Evolutionary conservation across 257 asterid genomes (phyloP).

Genomic region (Marsdenia floribunda): DNA sequence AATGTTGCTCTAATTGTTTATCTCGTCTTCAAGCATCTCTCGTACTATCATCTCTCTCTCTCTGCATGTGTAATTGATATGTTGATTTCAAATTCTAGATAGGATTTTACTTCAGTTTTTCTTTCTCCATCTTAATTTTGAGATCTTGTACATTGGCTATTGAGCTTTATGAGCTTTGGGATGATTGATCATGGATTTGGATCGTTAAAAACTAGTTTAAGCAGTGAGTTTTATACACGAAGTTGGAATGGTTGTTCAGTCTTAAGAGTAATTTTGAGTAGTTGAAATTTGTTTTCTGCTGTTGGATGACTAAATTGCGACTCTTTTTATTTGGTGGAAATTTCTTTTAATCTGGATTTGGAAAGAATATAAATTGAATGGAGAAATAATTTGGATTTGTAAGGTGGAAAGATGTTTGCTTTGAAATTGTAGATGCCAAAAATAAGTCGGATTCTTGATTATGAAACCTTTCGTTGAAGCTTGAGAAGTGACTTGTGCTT

Average conservation of each 20-base stretch:
- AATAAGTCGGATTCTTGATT: background rate
- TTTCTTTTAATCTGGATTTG: background rate
- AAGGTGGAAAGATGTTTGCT: background rate
- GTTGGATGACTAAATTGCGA: background rate
- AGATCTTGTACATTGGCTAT: background rate
- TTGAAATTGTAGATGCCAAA: background rate
- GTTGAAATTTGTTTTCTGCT: background rate
- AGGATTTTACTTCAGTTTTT: background rate
- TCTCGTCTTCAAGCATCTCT: constrained; percentile 87
- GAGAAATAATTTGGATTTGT: background rate
- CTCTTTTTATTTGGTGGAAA: background rate
- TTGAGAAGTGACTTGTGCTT: background rate
- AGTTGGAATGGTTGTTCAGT: background rate
- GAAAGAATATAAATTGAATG: background rate
- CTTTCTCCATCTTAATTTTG: background rate
- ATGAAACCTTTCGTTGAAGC: background rate
- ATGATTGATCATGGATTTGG: background rate
- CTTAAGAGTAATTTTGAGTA: background rate
- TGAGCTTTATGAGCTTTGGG: background rate
- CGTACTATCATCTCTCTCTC: constrained; percentile 27
- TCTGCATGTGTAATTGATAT: background rate
- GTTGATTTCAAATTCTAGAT: background rate
- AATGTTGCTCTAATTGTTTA: constrained; percentile 82
- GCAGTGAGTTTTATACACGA: background rate
- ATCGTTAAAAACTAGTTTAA: background rate